A percentile compares a stretch with the other conserved stretches of the same genome.
phyloP scores from a whole-genome alignment of 2,329 filamentous ascomycete genomes.

The Ophidiomyces ophidiicola region DNA sequence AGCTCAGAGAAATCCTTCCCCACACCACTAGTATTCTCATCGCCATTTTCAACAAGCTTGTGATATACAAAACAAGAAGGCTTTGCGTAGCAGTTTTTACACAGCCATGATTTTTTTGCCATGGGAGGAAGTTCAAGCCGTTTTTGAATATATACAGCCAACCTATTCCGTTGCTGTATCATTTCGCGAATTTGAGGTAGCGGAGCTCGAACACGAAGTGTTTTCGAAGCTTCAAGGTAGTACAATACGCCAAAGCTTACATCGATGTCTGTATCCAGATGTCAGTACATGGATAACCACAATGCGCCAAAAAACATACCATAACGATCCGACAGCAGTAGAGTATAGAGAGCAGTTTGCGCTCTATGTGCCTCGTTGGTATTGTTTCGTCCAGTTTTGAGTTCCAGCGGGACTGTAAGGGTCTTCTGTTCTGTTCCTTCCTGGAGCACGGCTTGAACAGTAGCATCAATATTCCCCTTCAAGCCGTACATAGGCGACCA shows the following conservation, averaged over 20 bases:
- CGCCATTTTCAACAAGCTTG: conserved; percentile 72
- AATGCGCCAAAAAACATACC: conserved; percentile 33
- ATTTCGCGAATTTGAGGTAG: conserved; percentile 85
- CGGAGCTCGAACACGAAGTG: conserved; percentile 70
- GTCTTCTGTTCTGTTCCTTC: conserved; percentile 55
- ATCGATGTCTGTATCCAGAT: conserved; percentile 53
- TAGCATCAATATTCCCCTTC: conserved; percentile 96
- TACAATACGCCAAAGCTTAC: conserved; percentile 85
- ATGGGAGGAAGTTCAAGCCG: conserved; percentile 74
- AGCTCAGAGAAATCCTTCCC: conserved; percentile 70
- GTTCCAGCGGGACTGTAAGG: conserved; percentile 80
- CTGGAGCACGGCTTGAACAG: conserved; percentile 72
- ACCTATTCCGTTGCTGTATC: conserved; percentile 87
- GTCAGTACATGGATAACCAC: conserved; percentile 5
- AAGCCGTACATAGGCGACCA: conserved; percentile 97
- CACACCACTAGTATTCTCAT: conserved; percentile 68
- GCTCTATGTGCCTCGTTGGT: conserved; percentile 73
- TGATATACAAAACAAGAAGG: conserved; percentile 87
- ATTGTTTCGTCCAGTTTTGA: conserved; percentile 80
- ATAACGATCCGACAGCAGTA: conserved; percentile 86
- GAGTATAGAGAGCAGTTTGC: conserved; percentile 87
- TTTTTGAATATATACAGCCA: conserved; percentile 75
- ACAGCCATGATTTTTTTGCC: conserved; percentile 69
- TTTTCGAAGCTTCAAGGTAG: conserved; percentile 85
- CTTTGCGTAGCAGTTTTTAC: conserved; percentile 81